Percentiles rank a stretch among this genome's conserved stretches.
Conservation (phyloP, 306 rosid genomes). For the Acmispon strigosus region DNA sequence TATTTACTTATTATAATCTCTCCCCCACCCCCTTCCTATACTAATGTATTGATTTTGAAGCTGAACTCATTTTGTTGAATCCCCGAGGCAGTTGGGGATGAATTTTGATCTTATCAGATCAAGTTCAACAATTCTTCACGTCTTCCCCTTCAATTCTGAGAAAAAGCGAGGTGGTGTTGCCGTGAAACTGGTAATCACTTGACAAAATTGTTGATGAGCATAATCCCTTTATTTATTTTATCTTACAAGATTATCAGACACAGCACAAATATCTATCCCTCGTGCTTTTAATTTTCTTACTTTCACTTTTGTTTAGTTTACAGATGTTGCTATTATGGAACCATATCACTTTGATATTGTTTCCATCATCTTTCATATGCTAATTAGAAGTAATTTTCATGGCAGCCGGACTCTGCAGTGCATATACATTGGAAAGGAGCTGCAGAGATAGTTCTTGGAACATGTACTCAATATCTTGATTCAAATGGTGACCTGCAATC, state of each 20-base stretch:
- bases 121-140: constrained; percentile 61
- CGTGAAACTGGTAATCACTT: constrained; percentile 52
- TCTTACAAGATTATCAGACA: not conserved
- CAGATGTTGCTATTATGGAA: not conserved
- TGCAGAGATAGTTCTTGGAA: constrained; percentile 77
- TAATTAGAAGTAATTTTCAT: constrained; percentile 18
- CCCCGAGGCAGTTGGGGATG: constrained; percentile 75
- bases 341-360: not conserved
- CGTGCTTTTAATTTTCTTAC: not conserved
- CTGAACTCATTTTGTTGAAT: constrained; percentile 21
- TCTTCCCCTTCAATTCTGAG: constrained; percentile 95
- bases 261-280: not conserved
- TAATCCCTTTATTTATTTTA: constrained; percentile 6
- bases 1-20: not conserved
- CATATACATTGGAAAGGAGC: constrained; percentile 99
- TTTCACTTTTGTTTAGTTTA: not conserved
- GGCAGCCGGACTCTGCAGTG: constrained; percentile 58
- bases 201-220: constrained; percentile 2
- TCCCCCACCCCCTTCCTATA: not conserved
- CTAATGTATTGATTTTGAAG: constrained; percentile 12
- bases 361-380: not conserved
- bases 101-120: constrained; percentile 62
- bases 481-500: constrained; percentile 54
- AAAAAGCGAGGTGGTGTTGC: constrained; percentile 97
- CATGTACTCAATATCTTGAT: constrained; percentile 69